Base-by-base conservation (phyloP, 225 moss, liverwort and hornwort genomes). In the Bryum argenteum region DNA sequence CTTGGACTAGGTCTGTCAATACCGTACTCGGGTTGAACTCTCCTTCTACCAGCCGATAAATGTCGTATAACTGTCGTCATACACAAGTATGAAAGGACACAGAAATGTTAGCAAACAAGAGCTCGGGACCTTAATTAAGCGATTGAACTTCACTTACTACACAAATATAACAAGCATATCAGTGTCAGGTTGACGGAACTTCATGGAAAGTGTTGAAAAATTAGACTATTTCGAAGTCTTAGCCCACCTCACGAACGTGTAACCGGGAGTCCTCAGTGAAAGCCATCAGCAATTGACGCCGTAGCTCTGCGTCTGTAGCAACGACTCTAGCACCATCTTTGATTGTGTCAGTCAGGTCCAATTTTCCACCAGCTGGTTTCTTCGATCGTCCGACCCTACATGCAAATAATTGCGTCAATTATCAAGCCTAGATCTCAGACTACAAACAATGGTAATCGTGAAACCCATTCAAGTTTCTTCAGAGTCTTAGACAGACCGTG, bases 291-390 rank as follows among this genome's bases (percentile, higher is more conserved):
- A 98, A 84, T 74, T 98, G 92, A 60, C 81, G 94, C 18, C 98
- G 89, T 28, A 98, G 70, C 63, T 76, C 74, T 14, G 85, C 91
- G 58, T 98, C 98, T 21, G 81, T 69, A 21, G 65, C 89, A 48
- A 98, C 86, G 12, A 94, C 92, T 72, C 92, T 85, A 2, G 94
- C 98, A 47, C 98, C 98, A 65, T 98, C 98, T 79, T 90, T 94
- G 66, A 98, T 98, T 20, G 98, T 98, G 54, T 91, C 94, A 26
- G 98, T 92, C 66, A 98, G 80, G 71, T 98, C 98, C 61, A 98
- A 74, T 81, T 88, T 94, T 54, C 94, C 94, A 69, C 91, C 92
- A 8, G 73, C 84, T 60, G 76, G 72, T 45, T 70, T 76, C 59
- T 45, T 66, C 42, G 70, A 63, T 56, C 80, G 80, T 37, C 48